Percentiles rank a stretch among this genome's conserved stretches.
These are phyloP conservation scores for Metahyphopichia silvanorum DNA, from an alignment of 805 yeast species.

Conservation along the genomic window DNA sequence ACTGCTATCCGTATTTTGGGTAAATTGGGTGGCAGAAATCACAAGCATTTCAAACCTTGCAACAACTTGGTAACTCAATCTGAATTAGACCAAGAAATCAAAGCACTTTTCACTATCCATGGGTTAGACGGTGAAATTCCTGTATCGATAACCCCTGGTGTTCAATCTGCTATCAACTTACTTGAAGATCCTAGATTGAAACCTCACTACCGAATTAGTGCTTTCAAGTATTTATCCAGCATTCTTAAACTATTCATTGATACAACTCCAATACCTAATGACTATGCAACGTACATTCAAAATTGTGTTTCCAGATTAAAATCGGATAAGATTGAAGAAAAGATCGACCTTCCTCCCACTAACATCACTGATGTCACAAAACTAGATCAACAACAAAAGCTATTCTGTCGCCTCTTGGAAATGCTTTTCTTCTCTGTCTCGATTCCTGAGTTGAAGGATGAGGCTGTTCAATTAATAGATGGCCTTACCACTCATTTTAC, in stretches of 20 bases:
- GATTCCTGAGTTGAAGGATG: constrained; percentile 65
- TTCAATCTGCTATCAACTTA: constrained; percentile 72
- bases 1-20: constrained; percentile 92
- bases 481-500: constrained; percentile 78
- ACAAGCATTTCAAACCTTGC: constrained; percentile 78
- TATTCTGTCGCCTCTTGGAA: constrained; percentile 63
- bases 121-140: constrained; percentile 61
- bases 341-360: constrained; percentile 36
- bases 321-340: constrained; percentile 32
- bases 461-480: constrained; percentile 59
- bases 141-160: constrained; percentile 79
- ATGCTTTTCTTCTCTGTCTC: constrained; percentile 75
- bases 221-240: constrained; percentile 68
- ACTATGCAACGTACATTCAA: constrained; percentile 41
- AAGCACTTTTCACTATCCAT: constrained; percentile 66
- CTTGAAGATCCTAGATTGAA: constrained; percentile 65
- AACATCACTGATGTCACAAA: constrained; percentile 46
- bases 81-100: constrained; percentile 62
- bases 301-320: constrained; percentile 47
- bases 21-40: constrained; percentile 93
- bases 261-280: constrained; percentile 45
- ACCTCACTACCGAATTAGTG: constrained; percentile 68
- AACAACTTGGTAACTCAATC: constrained; percentile 56
- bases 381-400: constrained; percentile 59
- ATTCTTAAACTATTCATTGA: constrained; percentile 69